Evolutionary conservation across 1,139 yeast genomes (phyloP).

Genomic region (Arxiozyma slooffiae): DNA sequence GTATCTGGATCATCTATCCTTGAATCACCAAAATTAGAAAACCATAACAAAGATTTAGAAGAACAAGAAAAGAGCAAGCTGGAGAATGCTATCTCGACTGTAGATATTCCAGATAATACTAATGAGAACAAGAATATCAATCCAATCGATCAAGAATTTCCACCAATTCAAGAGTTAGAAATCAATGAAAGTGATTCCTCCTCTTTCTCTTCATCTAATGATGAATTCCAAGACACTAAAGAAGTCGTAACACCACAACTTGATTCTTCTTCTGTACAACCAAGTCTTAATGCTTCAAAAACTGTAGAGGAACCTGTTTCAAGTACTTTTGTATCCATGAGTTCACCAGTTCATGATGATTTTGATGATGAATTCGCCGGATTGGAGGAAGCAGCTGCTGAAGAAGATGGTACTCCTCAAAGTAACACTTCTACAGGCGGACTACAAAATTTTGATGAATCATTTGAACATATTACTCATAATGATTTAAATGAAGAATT

Average conservation of each 20-base stretch:
- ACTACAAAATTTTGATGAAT: constrained; percentile 10
- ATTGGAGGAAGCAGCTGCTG: constrained; percentile 41
- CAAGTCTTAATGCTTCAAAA: not conserved
- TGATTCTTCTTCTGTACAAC: constrained; percentile 2
- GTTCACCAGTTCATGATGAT: constrained; percentile 14
- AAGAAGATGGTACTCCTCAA: constrained; percentile 32
- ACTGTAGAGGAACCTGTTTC: constrained; percentile 1
- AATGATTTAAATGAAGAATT: constrained; percentile 27
- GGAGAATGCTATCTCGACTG: constrained; percentile 7
- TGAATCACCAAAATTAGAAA: constrained; percentile 8
- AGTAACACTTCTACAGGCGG: constrained; percentile 1
- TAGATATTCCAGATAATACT: constrained; percentile 7
- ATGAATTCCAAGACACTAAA: constrained; percentile 15
- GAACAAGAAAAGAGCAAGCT: constrained; percentile 1
- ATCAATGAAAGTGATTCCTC: constrained; percentile 51
- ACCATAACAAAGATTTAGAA: constrained; percentile 1
- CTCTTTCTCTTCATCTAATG: constrained; percentile 14
- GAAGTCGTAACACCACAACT: constrained; percentile 11
- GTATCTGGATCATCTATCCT: constrained; percentile 13
- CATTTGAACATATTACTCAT: constrained; percentile 21
- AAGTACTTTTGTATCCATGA: constrained; percentile 2
- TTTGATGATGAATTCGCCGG: constrained; percentile 44
- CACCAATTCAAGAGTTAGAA: constrained; percentile 60
- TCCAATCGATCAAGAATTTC: constrained; percentile 45
- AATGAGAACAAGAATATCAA: constrained; percentile 5